Percentiles rank a stretch among this genome's conserved stretches.
Evolutionary conservation across 2,329 filamentous ascomycete genomes (phyloP).

Genomic region (Pyricularia grisea): DNA sequence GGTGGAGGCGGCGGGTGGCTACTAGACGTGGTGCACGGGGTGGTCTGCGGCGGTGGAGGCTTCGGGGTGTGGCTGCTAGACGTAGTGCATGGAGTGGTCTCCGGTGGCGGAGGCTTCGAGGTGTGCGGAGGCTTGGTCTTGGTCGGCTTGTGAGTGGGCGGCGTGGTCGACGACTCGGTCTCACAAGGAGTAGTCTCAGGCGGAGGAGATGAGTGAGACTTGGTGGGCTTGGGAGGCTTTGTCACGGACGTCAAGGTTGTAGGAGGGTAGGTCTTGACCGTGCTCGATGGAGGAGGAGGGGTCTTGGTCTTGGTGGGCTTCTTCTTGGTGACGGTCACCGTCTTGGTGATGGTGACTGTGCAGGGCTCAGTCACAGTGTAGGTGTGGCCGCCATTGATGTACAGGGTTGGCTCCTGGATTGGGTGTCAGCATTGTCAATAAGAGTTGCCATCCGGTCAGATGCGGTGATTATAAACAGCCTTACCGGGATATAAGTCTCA

Average conservation of each 20-base stretch:
- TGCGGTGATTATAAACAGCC: background rate
- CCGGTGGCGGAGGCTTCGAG: background rate
- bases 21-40: too few species aligned
- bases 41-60: too few species aligned
- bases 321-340: background rate
- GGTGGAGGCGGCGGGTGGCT: too few species aligned
- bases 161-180: background rate
- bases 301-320: constrained; percentile 3
- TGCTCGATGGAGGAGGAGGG: background rate
- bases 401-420: constrained; percentile 21
- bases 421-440: background rate
- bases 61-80: background rate
- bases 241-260: background rate
- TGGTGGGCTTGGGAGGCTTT: background rate
- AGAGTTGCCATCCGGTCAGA: background rate
- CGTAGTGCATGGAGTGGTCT: background rate
- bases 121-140: background rate
- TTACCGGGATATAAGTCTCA: background rate
- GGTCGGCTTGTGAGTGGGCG: background rate
- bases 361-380: constrained; percentile 32
- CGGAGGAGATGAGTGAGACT: background rate
- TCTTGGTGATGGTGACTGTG: constrained; percentile 25
- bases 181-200: background rate
- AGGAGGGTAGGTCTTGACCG: background rate
- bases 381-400: constrained; percentile 29